Evolutionary conservation across 805 yeast genomes (phyloP).

Genomic region (Kuraishia molischiana): DNA sequence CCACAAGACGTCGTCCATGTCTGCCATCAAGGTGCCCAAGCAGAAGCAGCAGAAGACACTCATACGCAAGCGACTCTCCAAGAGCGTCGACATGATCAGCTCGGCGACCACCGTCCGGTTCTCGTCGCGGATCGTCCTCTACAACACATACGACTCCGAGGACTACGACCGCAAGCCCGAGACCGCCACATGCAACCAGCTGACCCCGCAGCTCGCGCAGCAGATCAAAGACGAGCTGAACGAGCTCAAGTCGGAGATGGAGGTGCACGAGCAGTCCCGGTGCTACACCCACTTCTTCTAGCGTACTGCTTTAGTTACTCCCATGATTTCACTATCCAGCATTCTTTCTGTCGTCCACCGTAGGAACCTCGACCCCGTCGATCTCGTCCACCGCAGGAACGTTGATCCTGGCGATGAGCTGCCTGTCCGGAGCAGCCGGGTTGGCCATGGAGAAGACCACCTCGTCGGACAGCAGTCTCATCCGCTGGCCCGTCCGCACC

Average conservation of each 20-base stretch:
- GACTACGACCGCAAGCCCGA: slow-evolving; percentile 94
- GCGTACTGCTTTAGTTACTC: not conserved
- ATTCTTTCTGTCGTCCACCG: not conserved
- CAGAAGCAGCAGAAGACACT: not conserved
- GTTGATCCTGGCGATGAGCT: not conserved
- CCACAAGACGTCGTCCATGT: not conserved
- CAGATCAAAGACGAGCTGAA: slow-evolving; percentile 81
- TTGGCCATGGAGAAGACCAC: not conserved
- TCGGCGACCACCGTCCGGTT: slow-evolving; percentile 31
- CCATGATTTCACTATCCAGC: not conserved
- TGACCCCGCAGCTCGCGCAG: slow-evolving; percentile 82
- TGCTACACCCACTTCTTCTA: slow-evolving; percentile 80
- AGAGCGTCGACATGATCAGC: not conserved
- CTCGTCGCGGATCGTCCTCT: slow-evolving; percentile 73
- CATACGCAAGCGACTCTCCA: not conserved
- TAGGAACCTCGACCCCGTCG: not conserved
- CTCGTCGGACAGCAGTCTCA: not conserved
- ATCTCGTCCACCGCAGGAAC: not conserved
- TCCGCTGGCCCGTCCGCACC: not conserved
- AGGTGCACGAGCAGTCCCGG: slow-evolving; percentile 66
- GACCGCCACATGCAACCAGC: slow-evolving; percentile 81
- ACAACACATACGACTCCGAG: slow-evolving; percentile 71
- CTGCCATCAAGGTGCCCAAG: not conserved
- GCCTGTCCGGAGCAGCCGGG: not conserved
- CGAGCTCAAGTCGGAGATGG: slow-evolving; percentile 70